Evolutionary conservation across 2,329 filamentous ascomycete genomes (phyloP), one percentile per base, ranked within the genome.

Genomic region (Xylariaceae sp.): DNA sequence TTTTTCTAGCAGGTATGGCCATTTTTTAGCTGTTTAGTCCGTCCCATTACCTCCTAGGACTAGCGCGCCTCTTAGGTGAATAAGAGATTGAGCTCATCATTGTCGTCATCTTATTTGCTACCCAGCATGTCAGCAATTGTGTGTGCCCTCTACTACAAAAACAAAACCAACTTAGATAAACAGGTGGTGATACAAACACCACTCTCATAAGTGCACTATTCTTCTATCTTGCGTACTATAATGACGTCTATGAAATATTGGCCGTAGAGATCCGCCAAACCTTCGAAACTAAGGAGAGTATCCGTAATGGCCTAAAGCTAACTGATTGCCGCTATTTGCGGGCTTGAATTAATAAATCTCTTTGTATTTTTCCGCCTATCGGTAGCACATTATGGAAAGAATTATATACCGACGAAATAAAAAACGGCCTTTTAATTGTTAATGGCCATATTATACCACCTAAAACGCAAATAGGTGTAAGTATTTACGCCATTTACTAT

Each of bases 331-430:
- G 6, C 11, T 55, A 49, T n/a, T 33, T 55, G n/a, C 53, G 48
- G 4, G 53, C 53, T 11, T 55, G 53, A 14, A 43, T 55, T 11
- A 42, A 55, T 22, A 45, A 55, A 22, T 18, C 45, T 5, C 22
- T 55, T 2, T n/a, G 53, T 2, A 46, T 55, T 45, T 48, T 45
- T 2, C 53, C 48, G 9, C 53, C 48, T 1, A 18, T n/a, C 40
- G 2, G n/a, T 42, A 2, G 34, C 1, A 51, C 45, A 1, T 31
- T 55, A 10, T 55, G 53, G 53, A 31, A 48, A 5, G 22, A 51
- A 43, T 43, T 38, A n/a, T n/a, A n/a, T n/a, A n/a, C n/a, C n/a
- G n/a, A n/a, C n/a, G n/a, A n/a, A n/a, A n/a, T n/a, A n/a, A n/a
- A n/a, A n/a, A n/a, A n/a, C n/a, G n/a, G n/a, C n/a, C n/a, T n/a